These are phyloP conservation scores for Pseudogymnoascus sp. DNA, from an alignment of 2,329 filamentous ascomycete genomes.

Conservation along the genomic window DNA sequence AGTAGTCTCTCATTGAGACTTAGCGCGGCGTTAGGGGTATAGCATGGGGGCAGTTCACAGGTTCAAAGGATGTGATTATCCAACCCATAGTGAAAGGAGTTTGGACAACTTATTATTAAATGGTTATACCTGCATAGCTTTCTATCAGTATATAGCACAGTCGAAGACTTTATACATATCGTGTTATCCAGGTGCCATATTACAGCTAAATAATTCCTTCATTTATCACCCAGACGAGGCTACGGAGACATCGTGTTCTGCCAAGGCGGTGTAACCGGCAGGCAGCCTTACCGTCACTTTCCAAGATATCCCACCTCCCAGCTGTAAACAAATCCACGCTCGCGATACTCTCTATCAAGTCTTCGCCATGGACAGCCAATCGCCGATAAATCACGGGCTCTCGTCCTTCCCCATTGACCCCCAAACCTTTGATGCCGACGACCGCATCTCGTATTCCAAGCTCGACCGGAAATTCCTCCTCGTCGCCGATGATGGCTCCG, in stretches of 20 bases:
- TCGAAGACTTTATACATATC: neutral
- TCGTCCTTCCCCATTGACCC: constrained; percentile 26
- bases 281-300: constrained; percentile 7
- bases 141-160: constrained; percentile 1
- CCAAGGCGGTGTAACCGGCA: constrained; percentile 3
- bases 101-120: constrained; percentile 1
- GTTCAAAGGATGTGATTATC: neutral
- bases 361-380: neutral
- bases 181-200: neutral
- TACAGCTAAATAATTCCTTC: neutral
- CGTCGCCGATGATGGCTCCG: constrained; percentile 74
- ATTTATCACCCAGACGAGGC: neutral
- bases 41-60: neutral
- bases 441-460: constrained; percentile 81
- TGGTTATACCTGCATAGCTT: neutral
- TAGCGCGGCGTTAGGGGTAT: constrained; percentile 25
- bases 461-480: constrained; percentile 75
- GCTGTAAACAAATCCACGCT: neutral
- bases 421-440: constrained; percentile 60
- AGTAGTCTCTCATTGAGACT: constrained; percentile 11
- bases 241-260: neutral
- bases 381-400: neutral
- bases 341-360: neutral
- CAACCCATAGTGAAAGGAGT: constrained; percentile 1
- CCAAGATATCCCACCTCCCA: neutral